A percentile compares a stretch with the other conserved stretches of the same genome.
Evolutionary conservation across 164 flowering plant genomes (phyloP).

Genomic region (Macadamia tetraphylla): DNA sequence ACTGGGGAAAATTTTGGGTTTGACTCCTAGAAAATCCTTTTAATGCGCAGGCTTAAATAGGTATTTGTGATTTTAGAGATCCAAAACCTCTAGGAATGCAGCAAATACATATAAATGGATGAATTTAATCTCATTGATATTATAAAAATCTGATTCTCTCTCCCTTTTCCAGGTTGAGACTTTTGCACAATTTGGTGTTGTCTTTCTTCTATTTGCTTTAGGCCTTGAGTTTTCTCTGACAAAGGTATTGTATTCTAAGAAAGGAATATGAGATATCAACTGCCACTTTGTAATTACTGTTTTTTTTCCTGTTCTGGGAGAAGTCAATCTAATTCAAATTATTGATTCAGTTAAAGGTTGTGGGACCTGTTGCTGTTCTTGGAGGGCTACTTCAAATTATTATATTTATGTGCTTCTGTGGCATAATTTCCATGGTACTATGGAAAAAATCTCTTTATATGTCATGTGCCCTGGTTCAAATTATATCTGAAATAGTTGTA

Average conservation of each 20-base stretch:
- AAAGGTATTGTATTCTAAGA: slow-evolving; percentile 44
- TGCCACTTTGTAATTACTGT: not conserved
- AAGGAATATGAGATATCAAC: not conserved
- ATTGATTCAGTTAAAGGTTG: slow-evolving; percentile 74
- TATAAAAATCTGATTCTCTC: not conserved
- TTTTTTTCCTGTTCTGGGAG: not conserved
- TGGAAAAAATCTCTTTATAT: slow-evolving; percentile 6
- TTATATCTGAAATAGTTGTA: too few relatives aligned
- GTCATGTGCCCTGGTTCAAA: too few relatives aligned
- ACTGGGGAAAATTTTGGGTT: too few relatives aligned
- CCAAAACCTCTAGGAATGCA: too few relatives aligned
- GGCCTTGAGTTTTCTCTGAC: slow-evolving; percentile 93
- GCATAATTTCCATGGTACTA: slow-evolving; percentile 62
- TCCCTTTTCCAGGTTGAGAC: slow-evolving; percentile 82
- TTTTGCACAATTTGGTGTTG: slow-evolving; percentile 97
- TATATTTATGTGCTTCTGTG: slow-evolving; percentile 69
- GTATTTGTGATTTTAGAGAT: too few relatives aligned
- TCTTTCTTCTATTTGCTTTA: slow-evolving; percentile 94
- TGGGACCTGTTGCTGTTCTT: slow-evolving; percentile 92
- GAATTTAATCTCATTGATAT: too few relatives aligned
- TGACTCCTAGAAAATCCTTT: too few relatives aligned
- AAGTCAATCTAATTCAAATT: slow-evolving; percentile 7
- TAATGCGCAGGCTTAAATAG: too few relatives aligned
- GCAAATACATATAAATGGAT: too few relatives aligned
- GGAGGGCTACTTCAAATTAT: slow-evolving; percentile 91